These are phyloP conservation scores for Sugiyamaella smithiae DNA, from an alignment of 805 yeast genomes.

Conservation along the genomic window DNA sequence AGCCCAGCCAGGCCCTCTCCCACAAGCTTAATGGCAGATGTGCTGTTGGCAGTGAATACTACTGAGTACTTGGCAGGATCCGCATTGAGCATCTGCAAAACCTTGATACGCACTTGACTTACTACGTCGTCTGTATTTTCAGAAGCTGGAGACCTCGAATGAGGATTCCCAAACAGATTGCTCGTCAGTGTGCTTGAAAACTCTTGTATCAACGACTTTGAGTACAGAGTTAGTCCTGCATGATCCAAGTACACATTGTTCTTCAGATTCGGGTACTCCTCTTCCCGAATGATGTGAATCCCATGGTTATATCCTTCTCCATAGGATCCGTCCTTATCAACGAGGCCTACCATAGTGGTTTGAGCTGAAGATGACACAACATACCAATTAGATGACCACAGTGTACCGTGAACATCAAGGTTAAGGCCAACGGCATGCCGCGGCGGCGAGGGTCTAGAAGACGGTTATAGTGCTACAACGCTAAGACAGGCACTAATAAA, in stretches of 20 bases:
- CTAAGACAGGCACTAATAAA: too few relatives aligned
- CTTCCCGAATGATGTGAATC: neutral
- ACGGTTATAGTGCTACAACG: too few relatives aligned
- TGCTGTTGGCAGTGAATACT: conserved; percentile 42
- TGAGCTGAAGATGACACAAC: too few relatives aligned
- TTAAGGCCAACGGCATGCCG: too few relatives aligned
- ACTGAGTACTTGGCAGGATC: conserved; percentile 39
- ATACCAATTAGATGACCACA: too few relatives aligned
- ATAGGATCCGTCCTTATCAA: too few relatives aligned
- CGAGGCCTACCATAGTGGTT: too few relatives aligned
- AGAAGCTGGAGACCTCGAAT: conserved; percentile 40
- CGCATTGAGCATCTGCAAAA: conserved; percentile 36
- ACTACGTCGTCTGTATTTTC: conserved; percentile 30
- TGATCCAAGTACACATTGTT: conserved; percentile 40
- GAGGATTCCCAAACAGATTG: conserved; percentile 41
- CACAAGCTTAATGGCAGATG: conserved; percentile 40
- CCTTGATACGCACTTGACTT: conserved; percentile 30
- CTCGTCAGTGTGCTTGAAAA: conserved; percentile 28
- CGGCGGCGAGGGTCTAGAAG: too few relatives aligned
- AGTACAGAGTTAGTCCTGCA: conserved; percentile 43
- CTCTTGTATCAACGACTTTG: conserved; percentile 31
- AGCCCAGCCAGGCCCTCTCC: conserved; percentile 31
- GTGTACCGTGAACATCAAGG: too few relatives aligned
- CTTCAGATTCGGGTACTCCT: conserved; percentile 8
- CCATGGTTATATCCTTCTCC: neutral